Conservation (phyloP, 179 eudicot genomes). For the Dionaea muscipula region DNA sequence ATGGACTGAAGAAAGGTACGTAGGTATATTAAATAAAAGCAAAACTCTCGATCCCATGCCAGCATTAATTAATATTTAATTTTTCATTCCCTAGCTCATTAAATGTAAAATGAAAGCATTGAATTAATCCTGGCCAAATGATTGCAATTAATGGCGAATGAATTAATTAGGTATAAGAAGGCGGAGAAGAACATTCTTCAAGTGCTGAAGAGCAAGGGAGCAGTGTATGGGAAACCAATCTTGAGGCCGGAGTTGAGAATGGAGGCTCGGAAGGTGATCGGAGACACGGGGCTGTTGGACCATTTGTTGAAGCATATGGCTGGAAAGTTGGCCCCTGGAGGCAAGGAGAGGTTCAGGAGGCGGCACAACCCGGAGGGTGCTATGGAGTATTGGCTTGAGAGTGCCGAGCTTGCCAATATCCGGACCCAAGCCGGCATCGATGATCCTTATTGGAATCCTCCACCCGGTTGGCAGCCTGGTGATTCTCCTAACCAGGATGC, state of each 20-base stretch:
- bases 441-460: constrained; percentile 82
- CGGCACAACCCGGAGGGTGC: constrained; percentile 83
- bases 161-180: constrained; percentile 44
- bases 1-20: constrained; percentile 75
- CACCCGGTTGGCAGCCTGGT: constrained; percentile 82
- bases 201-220: constrained; percentile 67
- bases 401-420: constrained; percentile 55
- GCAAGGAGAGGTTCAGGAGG: constrained; percentile 58
- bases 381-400: constrained; percentile 94
- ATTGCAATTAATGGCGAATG: neutral
- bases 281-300: constrained; percentile 87
- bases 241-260: constrained; percentile 61
- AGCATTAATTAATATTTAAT: neutral
- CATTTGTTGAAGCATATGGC: constrained; percentile 95
- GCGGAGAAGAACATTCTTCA: constrained; percentile 58
- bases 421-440: constrained; percentile 52
- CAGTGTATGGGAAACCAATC: constrained; percentile 51
- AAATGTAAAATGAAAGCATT: no score
- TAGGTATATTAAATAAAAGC: neutral
- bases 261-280: constrained; percentile 73
- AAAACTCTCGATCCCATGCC: neutral
- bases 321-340: constrained; percentile 72
- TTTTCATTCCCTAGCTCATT: no score
- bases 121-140: neutral
- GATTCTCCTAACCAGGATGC: constrained; percentile 67